phyloP scores from a whole-genome alignment of 2,329 filamentous ascomycete genomes.

The Ophiostoma perfectum region DNA sequence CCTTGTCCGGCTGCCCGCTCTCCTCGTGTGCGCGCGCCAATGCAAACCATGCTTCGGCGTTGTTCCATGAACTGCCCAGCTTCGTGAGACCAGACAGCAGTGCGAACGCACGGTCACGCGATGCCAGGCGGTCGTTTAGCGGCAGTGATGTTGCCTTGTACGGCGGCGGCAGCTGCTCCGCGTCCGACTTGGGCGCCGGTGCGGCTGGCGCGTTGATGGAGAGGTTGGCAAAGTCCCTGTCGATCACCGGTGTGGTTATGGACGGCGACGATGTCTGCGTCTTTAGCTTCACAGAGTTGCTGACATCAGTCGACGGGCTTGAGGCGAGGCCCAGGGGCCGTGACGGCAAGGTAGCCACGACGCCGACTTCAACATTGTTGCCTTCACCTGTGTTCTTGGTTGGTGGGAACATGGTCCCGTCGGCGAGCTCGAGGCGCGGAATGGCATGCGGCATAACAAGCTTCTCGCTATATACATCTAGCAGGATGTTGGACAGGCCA shows the following conservation, averaged over 20 bases:
- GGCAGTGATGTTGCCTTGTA: slow-evolving; percentile 60
- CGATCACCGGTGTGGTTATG: neutral
- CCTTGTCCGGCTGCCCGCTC: slow-evolving; percentile 76
- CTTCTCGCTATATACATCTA: slow-evolving; percentile 74
- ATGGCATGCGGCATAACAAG: slow-evolving; percentile 55
- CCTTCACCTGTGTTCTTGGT: slow-evolving; percentile 14
- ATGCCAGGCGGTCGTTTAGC: slow-evolving; percentile 75
- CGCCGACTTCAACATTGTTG: slow-evolving; percentile 19
- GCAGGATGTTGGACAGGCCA: slow-evolving; percentile 74
- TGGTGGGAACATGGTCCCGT: slow-evolving; percentile 30
- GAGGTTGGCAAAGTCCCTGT: neutral
- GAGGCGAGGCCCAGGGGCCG: slow-evolving; percentile 45
- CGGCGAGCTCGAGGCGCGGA: slow-evolving; percentile 38
- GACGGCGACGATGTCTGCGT: slow-evolving; percentile 15
- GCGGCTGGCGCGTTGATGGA: neutral
- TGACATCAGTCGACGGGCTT: slow-evolving; percentile 15
- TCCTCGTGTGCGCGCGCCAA: slow-evolving; percentile 84
- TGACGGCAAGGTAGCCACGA: slow-evolving; percentile 35
- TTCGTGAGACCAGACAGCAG: slow-evolving; percentile 79
- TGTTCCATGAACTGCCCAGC: slow-evolving; percentile 81
- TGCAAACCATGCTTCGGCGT: slow-evolving; percentile 87
- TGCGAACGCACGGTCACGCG: slow-evolving; percentile 81
- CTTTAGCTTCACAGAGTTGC: neutral
- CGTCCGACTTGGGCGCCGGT: neutral
- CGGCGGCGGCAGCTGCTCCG: slow-evolving; percentile 40